Conservation (phyloP, 1,284 basidiomycete species). For the Cryptococcus amylolentus region DNA sequence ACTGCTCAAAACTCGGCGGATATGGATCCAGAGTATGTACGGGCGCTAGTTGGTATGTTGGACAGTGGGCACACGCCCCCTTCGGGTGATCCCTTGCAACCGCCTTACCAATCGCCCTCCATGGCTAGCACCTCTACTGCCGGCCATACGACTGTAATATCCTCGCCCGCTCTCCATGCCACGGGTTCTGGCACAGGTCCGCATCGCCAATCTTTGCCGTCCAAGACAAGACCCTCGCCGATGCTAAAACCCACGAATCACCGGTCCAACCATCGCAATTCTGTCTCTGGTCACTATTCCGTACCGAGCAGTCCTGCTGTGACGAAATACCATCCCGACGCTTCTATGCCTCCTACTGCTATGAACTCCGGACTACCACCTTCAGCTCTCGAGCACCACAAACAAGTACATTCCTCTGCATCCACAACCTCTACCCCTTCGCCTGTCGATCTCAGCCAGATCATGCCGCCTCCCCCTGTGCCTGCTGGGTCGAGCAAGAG, state of each 20-base stretch:
- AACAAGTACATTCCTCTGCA: conserved; percentile 21
- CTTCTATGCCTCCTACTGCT: conserved; percentile 6
- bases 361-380: conserved; percentile 33
- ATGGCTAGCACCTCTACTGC: conserved; percentile 12
- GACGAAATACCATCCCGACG: conserved; percentile 14
- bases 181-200: conserved; percentile 30
- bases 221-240: conserved; percentile 45
- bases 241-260: conserved; percentile 48
- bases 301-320: conserved; percentile 31
- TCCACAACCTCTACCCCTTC: conserved; percentile 59
- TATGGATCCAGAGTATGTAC: conserved; percentile 41
- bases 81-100: conserved; percentile 10
- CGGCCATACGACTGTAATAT: conserved; percentile 9
- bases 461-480: conserved; percentile 60
- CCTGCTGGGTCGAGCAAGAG: conserved; percentile 19
- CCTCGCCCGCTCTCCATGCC: conserved; percentile 14
- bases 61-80: conserved; percentile 13
- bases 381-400: conserved; percentile 36
- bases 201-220: conserved; percentile 37
- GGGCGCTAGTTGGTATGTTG: conserved; percentile 35
- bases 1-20: conserved; percentile 34
- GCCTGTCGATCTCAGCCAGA: conserved; percentile 65
- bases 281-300: conserved; percentile 10
- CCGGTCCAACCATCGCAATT: conserved; percentile 24
- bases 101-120: conserved; percentile 11